A percentile compares a stretch with the other conserved stretches of the same genome.
Evolutionary conservation across 768 basidiomycete species (phyloP).

Genomic region (Termitomyces sp.): DNA sequence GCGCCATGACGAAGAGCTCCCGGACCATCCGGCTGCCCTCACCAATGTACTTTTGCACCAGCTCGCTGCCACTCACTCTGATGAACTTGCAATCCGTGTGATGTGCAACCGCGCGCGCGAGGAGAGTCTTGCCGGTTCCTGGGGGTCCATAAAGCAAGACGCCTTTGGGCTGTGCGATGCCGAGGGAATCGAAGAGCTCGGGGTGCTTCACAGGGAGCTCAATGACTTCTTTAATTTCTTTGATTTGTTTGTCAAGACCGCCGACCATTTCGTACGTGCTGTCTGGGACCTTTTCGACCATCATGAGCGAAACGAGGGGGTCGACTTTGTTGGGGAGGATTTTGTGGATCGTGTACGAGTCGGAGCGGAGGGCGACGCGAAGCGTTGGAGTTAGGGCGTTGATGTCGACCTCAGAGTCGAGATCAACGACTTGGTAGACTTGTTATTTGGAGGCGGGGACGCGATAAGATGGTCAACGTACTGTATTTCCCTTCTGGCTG

Average conservation of each 20-base stretch:
- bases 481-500: constrained; percentile 99
- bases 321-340: constrained; percentile 97
- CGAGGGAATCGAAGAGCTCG: constrained; percentile 92
- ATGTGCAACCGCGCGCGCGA: constrained; percentile 94
- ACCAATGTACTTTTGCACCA: constrained; percentile 98
- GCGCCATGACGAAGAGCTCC: constrained; percentile 96
- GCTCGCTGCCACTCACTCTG: constrained; percentile 86
- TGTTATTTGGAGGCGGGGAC: neutral
- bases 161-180: constrained; percentile 96
- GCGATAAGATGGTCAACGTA: constrained; percentile 35
- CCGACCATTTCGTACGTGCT: constrained; percentile 99
- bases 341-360: constrained; percentile 95
- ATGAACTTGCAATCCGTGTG: constrained; percentile 99
- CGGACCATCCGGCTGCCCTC: constrained; percentile 96
- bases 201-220: constrained; percentile 97
- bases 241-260: constrained; percentile 91
- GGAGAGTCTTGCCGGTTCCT: constrained; percentile 92
- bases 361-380: constrained; percentile 93
- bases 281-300: constrained; percentile 99
- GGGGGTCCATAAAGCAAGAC: constrained; percentile 95
- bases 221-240: constrained; percentile 96
- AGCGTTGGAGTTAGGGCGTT: constrained; percentile 75
- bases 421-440: constrained; percentile 73
- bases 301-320: constrained; percentile 97
- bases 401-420: constrained; percentile 84